Base-by-base conservation (phyloP, 805 yeast genomes). In the Candida nemodendra region DNA sequence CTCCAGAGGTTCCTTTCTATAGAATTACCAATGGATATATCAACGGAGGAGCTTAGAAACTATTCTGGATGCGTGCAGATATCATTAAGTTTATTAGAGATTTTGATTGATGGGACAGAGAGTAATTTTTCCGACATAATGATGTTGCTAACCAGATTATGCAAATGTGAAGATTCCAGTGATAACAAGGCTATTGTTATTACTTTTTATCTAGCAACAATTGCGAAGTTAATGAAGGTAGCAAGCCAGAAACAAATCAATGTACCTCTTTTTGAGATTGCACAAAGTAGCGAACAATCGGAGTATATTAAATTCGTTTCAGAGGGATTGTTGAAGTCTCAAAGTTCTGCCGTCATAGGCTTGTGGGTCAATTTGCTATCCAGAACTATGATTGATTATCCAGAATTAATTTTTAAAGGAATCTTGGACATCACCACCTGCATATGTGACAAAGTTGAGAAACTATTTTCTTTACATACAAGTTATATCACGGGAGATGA, bases 91-190 rank as follows among this genome's bases (percentile, higher is more conserved):
- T 48, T 82, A 2, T 46, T 73, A 18, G 71, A 67, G 29, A 40
- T 66, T 1, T 52, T 84, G 17, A 47, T 80, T 1, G 76, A 75
- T 47, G 89, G 87, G 0, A 64, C 72, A 11, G 90, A 83, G 47
- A 35, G 64, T 0, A 70, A 76, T 36, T 79, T 81, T 39, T 65
- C 64, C 6, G 60, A 59, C 11, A 44, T 59, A 6, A 27, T 55
- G 2, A 23, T 32, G 24, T 26, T 48, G 3, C 22, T 59, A 23
- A 33, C 51, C 4, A 27, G 17, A 5, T 27, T 51, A 4, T 47
- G 57, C 38, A 37, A 35, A 13, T 27, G 33, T 12, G 32, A 32
- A 13, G 31, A 39, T 19, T 36, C 37, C 3, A 36, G 38, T 16
- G 44, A 38, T 18, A 33, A 31, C 14, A 39, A 44, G 5, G 48